A percentile compares a stretch with the other conserved stretches of the same genome.
phyloP scores from a whole-genome alignment of 2,329 filamentous ascomycete genomes.

The Xylariaceae sp. region DNA sequence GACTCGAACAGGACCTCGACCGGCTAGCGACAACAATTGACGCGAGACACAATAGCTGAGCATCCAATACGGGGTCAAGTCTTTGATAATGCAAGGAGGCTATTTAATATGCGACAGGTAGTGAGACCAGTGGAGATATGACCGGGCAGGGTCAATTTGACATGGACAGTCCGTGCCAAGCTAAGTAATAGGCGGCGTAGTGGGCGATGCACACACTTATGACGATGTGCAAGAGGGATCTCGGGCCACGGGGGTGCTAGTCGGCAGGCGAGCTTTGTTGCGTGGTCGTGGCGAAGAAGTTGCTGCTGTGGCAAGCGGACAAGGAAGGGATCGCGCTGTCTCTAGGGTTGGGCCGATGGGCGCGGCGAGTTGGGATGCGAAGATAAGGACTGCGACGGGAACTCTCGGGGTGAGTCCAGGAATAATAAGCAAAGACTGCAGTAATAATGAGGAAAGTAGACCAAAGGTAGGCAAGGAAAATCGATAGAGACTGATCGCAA shows the following conservation, averaged over 20 bases:
- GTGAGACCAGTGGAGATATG: constrained; percentile 19
- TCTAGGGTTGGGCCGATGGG: constrained; percentile 10
- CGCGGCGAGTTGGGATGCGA: constrained; percentile 8
- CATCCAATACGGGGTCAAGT: constrained; percentile 23
- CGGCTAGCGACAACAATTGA: constrained; percentile 26
- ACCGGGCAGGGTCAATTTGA: constrained; percentile 23
- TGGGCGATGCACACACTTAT: constrained; percentile 19
- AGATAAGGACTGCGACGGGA: constrained; percentile 4
- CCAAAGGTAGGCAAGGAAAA: constrained; percentile 7
- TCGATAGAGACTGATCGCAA: constrained; percentile 11
- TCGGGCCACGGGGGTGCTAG: neutral
- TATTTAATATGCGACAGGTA: constrained; percentile 24
- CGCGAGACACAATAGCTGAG: constrained; percentile 19
- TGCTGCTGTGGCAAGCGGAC: constrained; percentile 10
- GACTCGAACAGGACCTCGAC: constrained; percentile 23
- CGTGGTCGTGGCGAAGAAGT: constrained; percentile 12
- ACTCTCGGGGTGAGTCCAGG: constrained; percentile 7
- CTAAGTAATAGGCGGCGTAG: constrained; percentile 4
- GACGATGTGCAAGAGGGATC: constrained; percentile 9
- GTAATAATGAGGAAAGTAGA: constrained; percentile 2
- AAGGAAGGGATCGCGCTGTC: constrained; percentile 7
- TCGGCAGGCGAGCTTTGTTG: neutral
- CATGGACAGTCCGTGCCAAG: constrained; percentile 22
- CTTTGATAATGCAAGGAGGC: constrained; percentile 13
- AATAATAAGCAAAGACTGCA: constrained; percentile 9